Conservation (phyloP, 2,329 filamentous ascomycete genomes). For the Thelonectria olida region DNA sequence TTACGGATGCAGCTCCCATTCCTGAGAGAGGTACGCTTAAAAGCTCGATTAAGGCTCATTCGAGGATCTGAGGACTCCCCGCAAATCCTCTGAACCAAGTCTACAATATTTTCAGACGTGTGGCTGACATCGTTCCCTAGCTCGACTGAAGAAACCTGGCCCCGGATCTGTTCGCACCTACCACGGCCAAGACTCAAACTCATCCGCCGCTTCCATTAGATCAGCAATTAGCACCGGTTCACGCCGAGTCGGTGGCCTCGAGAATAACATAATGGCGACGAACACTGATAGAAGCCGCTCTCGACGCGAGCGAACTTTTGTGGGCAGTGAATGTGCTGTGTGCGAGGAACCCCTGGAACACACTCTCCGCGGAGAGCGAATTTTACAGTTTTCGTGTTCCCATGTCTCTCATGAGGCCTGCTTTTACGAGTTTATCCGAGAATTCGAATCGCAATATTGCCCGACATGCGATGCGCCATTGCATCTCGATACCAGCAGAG, state of each 20-base stretch:
- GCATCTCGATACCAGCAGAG: conserved; percentile 89
- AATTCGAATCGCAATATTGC: conserved; percentile 93
- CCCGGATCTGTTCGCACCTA: conserved; percentile 36
- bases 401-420: conserved; percentile 98
- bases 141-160: conserved; percentile 41
- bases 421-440: conserved; percentile 98
- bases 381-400: conserved; percentile 94
- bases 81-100: not conserved
- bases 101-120: not conserved
- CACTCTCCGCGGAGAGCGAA: conserved; percentile 90
- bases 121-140: conserved; percentile 27
- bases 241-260: conserved; percentile 48
- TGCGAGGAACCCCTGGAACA: conserved; percentile 98
- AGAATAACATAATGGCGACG: conserved; percentile 56
- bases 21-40: conserved; percentile 51
- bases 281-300: conserved; percentile 77
- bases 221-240: conserved; percentile 45
- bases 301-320: conserved; percentile 91
- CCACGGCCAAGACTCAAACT: conserved; percentile 42
- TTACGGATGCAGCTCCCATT: conserved; percentile 46
- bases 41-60: not conserved
- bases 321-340: conserved; percentile 92
- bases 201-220: conserved; percentile 45
- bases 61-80: not conserved
- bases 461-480: conserved; percentile 92